Base-by-base conservation (phyloP, 176 grass and related monocot species). In the Areca catechu region DNA sequence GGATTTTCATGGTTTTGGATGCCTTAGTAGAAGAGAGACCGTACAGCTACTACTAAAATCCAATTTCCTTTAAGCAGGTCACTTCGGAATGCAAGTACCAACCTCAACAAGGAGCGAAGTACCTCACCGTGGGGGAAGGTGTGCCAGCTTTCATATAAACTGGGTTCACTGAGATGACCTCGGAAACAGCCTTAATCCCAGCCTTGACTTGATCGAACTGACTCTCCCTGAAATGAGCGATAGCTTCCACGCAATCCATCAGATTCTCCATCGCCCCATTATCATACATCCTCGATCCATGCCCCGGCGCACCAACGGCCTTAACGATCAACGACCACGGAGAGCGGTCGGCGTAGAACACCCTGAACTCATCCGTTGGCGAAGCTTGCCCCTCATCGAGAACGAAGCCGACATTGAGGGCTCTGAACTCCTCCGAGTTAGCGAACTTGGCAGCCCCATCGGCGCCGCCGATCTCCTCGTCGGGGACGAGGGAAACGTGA, bases 331-430 rank as follows among this genome's bases (percentile, higher is more conserved):
- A 22, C 24, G 15, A 70, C 72, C 75, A 80, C 23, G 89, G 86
- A 50, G 80, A 72, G 51, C 92, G 63, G 18, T 97, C 92, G 1
- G 77, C 83, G 10, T 97, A 91, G 50, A 97, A 97, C 5, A 97
- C 80, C 72, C 92, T 84, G 20, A 85, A 97, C 27, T 77, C 86
- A 15, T 97, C 86, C 5, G 63, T 87, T 12, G 63, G 65, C 7
- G 86, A 91, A 5, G 92, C 92, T 75, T 97, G 92, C 23, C 92
- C 92, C 71, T 97, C 83, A 48, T 97, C 86, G 28, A 97, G 80
- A 62, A 89, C 68, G 68, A 97, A 88, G 14, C 92, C 92, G 3
- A 97, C 5, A 58, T 90, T 90, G 53, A 96, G 77, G 5, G 22
- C 28, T 6, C 37, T 69, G 70, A 96, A 96, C 74, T 86, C 77